phyloP scores from a whole-genome alignment of 2,329 filamentous ascomycete genomes.

The Alternaria atra region DNA sequence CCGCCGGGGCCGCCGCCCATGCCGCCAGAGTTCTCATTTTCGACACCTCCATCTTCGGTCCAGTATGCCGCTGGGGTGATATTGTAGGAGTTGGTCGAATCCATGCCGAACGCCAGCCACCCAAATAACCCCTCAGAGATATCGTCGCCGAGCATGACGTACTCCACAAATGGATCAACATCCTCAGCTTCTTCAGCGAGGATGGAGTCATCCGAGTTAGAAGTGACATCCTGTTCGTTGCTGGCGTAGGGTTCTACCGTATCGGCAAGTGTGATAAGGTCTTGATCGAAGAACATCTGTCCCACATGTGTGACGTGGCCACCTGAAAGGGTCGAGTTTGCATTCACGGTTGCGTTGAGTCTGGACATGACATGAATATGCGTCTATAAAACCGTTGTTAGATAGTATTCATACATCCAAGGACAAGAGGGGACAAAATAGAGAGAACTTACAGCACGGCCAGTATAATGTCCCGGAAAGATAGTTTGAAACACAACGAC shows the following conservation, averaged over 20 bases:
- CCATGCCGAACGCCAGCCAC: constrained; percentile 48
- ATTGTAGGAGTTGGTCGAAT: constrained; percentile 34
- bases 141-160: constrained; percentile 64
- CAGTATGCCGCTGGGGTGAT: constrained; percentile 39
- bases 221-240: constrained; percentile 57
- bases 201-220: constrained; percentile 62
- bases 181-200: constrained; percentile 58
- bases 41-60: constrained; percentile 41
- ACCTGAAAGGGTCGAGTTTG: constrained; percentile 51
- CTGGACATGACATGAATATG: constrained; percentile 57
- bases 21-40: constrained; percentile 16
- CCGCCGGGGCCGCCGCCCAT: background rate
- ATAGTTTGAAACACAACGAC: constrained; percentile 60
- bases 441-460: constrained; percentile 34
- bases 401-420: background rate
- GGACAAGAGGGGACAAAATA: background rate
- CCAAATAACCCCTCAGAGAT: constrained; percentile 45
- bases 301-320: constrained; percentile 54
- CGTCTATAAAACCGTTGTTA: constrained; percentile 1
- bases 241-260: constrained; percentile 53
- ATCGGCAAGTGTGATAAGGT: constrained; percentile 58
- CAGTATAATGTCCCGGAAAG: constrained; percentile 55
- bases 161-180: constrained; percentile 66
- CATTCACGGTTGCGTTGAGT: constrained; percentile 47
- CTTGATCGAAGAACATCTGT: constrained; percentile 57